These are phyloP conservation scores for Cyberlindnera xishuangbannaensis DNA, from an alignment of 805 yeast species.

Conservation along the genomic window DNA sequence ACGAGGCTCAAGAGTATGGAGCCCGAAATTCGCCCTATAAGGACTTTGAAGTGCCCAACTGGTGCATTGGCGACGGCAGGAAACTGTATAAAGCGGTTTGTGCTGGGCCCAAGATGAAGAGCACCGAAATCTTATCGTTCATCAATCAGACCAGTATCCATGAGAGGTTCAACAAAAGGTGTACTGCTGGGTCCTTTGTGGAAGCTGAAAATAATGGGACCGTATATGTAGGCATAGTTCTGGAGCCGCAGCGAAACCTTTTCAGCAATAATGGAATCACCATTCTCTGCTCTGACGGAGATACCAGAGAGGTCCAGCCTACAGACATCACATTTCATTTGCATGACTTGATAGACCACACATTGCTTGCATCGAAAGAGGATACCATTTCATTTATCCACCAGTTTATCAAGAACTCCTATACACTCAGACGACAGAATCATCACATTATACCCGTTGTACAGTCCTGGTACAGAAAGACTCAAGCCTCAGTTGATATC, in stretches of 20 bases:
- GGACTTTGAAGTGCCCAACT: too few species aligned
- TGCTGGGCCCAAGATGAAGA: too few species aligned
- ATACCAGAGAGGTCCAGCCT: slow-evolving; percentile 4
- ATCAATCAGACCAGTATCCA: too few species aligned
- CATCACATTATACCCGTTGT: slow-evolving; percentile 8
- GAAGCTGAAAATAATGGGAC: slow-evolving; percentile 4
- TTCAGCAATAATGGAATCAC: slow-evolving; percentile 5
- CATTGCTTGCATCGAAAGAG: background rate
- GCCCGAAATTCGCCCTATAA: too few species aligned
- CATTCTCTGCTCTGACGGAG: slow-evolving; percentile 6
- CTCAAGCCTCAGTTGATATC: slow-evolving; percentile 5
- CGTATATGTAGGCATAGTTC: slow-evolving; percentile 5
- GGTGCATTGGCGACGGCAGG: too few species aligned
- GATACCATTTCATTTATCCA: too few species aligned
- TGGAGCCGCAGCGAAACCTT: slow-evolving; percentile 6
- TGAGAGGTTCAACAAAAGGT: too few species aligned
- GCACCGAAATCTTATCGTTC: too few species aligned
- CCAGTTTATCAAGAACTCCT: slow-evolving; percentile 1
- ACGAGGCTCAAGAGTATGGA: too few species aligned
- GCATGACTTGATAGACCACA: background rate
- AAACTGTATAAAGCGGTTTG: too few species aligned
- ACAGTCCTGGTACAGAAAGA: slow-evolving; percentile 12
- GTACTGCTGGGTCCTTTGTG: slow-evolving; percentile 9
- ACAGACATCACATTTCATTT: slow-evolving; percentile 12
- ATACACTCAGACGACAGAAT: background rate